Evolutionary conservation across 768 basidiomycete species (phyloP), one percentile per base, ranked within the genome.

Genomic region (Leccinum ochraceum): DNA sequence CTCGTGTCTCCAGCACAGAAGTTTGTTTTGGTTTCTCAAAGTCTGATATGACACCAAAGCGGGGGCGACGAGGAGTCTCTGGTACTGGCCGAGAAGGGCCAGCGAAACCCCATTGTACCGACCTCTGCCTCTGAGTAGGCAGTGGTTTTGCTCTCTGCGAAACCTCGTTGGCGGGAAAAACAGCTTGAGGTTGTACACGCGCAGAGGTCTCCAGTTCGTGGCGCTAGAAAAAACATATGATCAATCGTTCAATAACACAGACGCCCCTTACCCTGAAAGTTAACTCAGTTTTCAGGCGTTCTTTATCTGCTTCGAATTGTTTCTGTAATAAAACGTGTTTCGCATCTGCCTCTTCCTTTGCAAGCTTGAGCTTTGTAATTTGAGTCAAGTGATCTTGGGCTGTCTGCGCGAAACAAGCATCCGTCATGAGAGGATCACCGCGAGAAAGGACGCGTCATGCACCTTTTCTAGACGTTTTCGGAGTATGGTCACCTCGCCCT

Each of bases 381-480:
- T 88, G 84, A 1, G 79, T 75, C 3, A 82, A 76, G 69, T 91
- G 86, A 14, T 82, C 81, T 75, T 85, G 80, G 48, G 80, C 75
- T 55, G 77, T 80, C 89, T 90, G 59, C n/a, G 62, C 5, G 22
- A 22, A 54, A 4, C 1, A 5, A 48, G 24, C 10, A 4, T 52
- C 48, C 32, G 46, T 58, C 44, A 53, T 46, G 24, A 28, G 8
- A 22, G 44, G 9, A 28, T 14, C 22, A 14, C 6, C 24, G 52
- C 64, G 10, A 6, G 6, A 30, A 44, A 54, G 13, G 16, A 26
- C 20, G 32, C 22, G 8, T 11, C 9, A 3, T 13, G 54, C 66
- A 88, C 90, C 80, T 87, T 88, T 65, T 89, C 86, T 10, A 88
- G 81, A n/a, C 74, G 81, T 63, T 83, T 84, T 64, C 89, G 78